phyloP scores from a whole-genome alignment of 768 basidiomycete genomes.

The Lanmaoa pseudosensibilis region DNA sequence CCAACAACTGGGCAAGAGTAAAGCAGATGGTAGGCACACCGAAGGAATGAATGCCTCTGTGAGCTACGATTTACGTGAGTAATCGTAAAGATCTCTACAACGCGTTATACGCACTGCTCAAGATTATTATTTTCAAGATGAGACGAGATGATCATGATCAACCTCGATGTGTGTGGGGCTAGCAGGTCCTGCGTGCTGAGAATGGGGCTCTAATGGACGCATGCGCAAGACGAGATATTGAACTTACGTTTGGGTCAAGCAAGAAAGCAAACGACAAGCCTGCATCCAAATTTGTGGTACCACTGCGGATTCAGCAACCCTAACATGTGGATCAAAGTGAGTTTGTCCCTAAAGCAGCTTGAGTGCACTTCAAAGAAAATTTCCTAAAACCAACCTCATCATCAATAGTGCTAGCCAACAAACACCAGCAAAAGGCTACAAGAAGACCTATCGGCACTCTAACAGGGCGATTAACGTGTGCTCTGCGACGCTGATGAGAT shows the following conservation, averaged over 20 bases:
- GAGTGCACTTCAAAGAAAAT: slow-evolving; percentile 5
- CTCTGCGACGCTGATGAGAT: slow-evolving; percentile 36
- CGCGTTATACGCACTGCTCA: slow-evolving; percentile 41
- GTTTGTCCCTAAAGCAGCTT: slow-evolving; percentile 42
- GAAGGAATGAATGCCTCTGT: slow-evolving; percentile 46
- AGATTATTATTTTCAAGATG: slow-evolving; percentile 55
- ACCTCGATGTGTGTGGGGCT: slow-evolving; percentile 51
- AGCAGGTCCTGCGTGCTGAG: slow-evolving; percentile 54
- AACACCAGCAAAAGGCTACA: slow-evolving; percentile 49
- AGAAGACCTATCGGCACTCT: slow-evolving; percentile 67
- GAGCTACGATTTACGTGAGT: slow-evolving; percentile 25
- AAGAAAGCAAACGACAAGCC: slow-evolving; percentile 51
- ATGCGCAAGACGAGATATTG: neutral
- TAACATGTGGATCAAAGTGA: slow-evolving; percentile 49
- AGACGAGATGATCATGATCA: slow-evolving; percentile 53
- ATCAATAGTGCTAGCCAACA: slow-evolving; percentile 50
- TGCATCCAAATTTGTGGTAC: slow-evolving; percentile 50
- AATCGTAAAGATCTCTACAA: neutral
- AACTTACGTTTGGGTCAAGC: slow-evolving; percentile 50
- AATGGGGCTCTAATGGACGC: neutral
- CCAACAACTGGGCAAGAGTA: slow-evolving; percentile 45
- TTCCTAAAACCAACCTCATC: slow-evolving; percentile 38
- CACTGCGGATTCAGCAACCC: slow-evolving; percentile 51
- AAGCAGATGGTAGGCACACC: slow-evolving; percentile 45
- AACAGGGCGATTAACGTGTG: slow-evolving; percentile 59